Conservation (phyloP, 2,329 filamentous ascomycete genomes). For the Escovopsis sp. region DNA sequence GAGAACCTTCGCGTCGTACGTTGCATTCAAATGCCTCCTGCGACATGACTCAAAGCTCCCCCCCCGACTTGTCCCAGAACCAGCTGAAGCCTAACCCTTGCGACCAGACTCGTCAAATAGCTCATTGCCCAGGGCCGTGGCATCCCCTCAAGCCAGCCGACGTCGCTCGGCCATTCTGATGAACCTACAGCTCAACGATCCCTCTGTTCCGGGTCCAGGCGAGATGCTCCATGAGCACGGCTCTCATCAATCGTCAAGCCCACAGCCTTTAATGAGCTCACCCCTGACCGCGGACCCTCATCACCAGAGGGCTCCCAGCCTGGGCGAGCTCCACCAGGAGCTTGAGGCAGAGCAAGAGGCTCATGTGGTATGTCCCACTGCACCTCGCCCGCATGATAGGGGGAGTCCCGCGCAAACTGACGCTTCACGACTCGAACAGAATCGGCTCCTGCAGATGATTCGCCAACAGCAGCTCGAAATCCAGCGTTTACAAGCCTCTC, state of each 20-base stretch:
- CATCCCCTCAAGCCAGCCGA: constrained; percentile 36
- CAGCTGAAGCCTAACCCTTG: constrained; percentile 5
- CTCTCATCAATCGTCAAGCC: constrained; percentile 20
- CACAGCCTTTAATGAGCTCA: constrained; percentile 32
- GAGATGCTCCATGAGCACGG: constrained; percentile 44
- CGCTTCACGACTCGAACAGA: constrained; percentile 28
- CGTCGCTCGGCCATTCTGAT: constrained; percentile 55
- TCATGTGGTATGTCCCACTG: constrained; percentile 41
- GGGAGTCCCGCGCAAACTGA: background rate
- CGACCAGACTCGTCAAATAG: constrained; percentile 34
- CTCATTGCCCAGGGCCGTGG: constrained; percentile 29
- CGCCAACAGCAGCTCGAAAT: constrained; percentile 60
- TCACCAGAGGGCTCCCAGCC: constrained; percentile 47
- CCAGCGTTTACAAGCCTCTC: constrained; percentile 37
- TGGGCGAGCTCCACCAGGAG: constrained; percentile 67
- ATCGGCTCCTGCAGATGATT: constrained; percentile 64
- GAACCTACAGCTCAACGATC: constrained; percentile 62
- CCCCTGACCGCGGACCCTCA: constrained; percentile 38
- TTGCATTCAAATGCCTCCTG: constrained; percentile 1
- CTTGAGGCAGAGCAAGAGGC: constrained; percentile 67
- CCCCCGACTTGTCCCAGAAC: background rate
- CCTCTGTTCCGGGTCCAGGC: constrained; percentile 49
- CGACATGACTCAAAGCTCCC: constrained; percentile 1
- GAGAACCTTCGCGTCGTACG: constrained; percentile 45
- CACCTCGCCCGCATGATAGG: constrained; percentile 9